Base-by-base conservation (phyloP, 177 flowering plant genomes). In the Vitis hybrid region DNA sequence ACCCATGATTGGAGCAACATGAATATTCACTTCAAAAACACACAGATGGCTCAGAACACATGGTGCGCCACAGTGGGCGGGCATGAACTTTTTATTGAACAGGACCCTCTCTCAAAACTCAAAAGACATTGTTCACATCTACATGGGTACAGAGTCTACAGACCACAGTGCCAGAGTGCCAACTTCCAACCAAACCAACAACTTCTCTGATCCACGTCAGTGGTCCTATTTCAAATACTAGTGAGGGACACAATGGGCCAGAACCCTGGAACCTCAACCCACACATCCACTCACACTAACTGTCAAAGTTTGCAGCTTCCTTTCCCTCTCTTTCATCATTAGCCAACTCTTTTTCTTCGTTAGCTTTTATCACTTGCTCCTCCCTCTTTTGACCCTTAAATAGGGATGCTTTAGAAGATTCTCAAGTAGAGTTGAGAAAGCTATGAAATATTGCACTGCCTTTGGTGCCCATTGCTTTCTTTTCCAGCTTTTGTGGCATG, bases 351-450 rank as follows among this genome's bases (percentile, higher is more conserved):
- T 20, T 26, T 26, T 6, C 10, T 10, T 10, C 31, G 9, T 14
- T 20, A 20, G 3, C 62, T 59, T 59, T 59, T 22, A 9, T 6
- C 22, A 16, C 15, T 11, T 59, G 6, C 19, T 57, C 19, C 22
- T 57, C 64, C 12, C 59, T 51, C 70, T 60, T 9, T 72, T 62
- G 53, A 59, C 62, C 22, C 39, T 19, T 6, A 26, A 59, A 59
- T 11, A 15, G 13, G 62, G 39, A 13, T 18, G 16, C 73, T 70
- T 70, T 56, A 39, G 67, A 55, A 62, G 62, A 70, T 70, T 59
- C 67, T 18, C 29, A n/a, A 19, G 4, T 6, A 26, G 10, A 1
- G n/a, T 1, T 2, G 11, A 16, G 9, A 52, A 62, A 33, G 51
- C 61, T 15, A 26, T 11, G 14, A 29, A 60, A 64, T 60, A 19